These are phyloP conservation scores for Hansenula lynferdii DNA, from an alignment of 1,139 yeast genomes.

Conservation along the genomic window DNA sequence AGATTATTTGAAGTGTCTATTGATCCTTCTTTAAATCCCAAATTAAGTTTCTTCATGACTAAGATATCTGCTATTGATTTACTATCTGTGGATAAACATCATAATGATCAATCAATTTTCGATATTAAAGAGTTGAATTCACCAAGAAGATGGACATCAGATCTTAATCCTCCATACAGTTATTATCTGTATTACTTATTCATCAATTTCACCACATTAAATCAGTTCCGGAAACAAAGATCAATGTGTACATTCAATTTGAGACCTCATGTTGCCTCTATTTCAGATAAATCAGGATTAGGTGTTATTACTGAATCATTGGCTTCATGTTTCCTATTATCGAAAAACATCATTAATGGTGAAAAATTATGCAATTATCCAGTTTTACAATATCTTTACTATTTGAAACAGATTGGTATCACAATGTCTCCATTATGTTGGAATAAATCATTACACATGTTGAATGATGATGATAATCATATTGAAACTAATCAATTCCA, in stretches of 20 bases:
- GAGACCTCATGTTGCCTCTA: conserved; percentile 20
- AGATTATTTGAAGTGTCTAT: conserved; percentile 20
- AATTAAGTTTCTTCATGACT: conserved; percentile 19
- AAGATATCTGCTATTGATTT: conserved; percentile 19
- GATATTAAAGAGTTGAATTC: conserved; percentile 9
- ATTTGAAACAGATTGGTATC: conserved; percentile 22
- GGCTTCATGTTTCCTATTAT: conserved; percentile 17
- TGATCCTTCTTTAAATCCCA: conserved; percentile 15
- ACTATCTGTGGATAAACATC: conserved; percentile 11
- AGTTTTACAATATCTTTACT: conserved; percentile 20
- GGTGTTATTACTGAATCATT: conserved; percentile 21
- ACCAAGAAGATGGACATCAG: conserved; percentile 16
- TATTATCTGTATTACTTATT: conserved; percentile 21
- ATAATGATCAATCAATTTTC: conserved; percentile 14
- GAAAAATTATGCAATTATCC: conserved; percentile 18
- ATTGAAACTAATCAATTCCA: conserved; percentile 4
- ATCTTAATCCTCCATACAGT: conserved; percentile 21
- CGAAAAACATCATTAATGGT: conserved; percentile 19
- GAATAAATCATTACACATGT: conserved; percentile 19
- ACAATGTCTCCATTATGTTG: conserved; percentile 24
- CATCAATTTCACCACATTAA: conserved; percentile 15
- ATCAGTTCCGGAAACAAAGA: conserved; percentile 14
- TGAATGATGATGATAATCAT: conserved; percentile 18
- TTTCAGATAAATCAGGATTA: conserved; percentile 15
- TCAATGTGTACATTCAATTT: conserved; percentile 13